A percentile compares a stretch with the other conserved stretches of the same genome.
Evolutionary conservation across 169 alveolate genomes (phyloP).

Genomic region (Amoebophrya sp.): DNA sequence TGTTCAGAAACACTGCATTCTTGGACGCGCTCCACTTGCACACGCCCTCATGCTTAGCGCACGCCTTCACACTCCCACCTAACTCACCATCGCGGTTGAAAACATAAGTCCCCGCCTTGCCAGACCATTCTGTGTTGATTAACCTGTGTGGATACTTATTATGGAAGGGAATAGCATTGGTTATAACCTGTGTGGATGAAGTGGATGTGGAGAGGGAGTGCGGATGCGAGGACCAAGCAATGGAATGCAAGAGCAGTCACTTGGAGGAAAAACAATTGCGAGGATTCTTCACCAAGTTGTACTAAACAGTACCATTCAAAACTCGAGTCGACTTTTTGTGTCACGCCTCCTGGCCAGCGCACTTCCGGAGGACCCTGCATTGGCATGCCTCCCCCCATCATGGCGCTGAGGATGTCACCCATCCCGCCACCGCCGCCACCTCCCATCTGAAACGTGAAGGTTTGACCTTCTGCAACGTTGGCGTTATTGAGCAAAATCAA

Average conservation of each 20-base stretch:
- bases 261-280: too few relatives aligned
- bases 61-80: neutral
- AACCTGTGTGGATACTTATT: too few relatives aligned
- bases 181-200: too few relatives aligned
- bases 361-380: neutral
- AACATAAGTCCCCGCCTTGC: neutral
- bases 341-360: neutral
- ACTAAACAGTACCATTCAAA: too few relatives aligned
- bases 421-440: conserved; percentile 10
- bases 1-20: neutral
- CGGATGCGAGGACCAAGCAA: too few relatives aligned
- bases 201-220: too few relatives aligned
- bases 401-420: neutral
- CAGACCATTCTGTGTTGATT: too few relatives aligned
- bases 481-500: too few relatives aligned
- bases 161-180: too few relatives aligned
- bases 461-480: too few relatives aligned
- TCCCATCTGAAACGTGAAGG: neutral
- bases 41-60: neutral
- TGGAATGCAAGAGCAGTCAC: too few relatives aligned
- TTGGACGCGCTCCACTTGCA: neutral
- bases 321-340: neutral
- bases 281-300: too few relatives aligned
- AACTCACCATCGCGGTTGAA: conserved; percentile 22
- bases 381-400: conserved; percentile 15